A percentile compares a stretch with the other conserved stretches of the same genome.
phyloP scores from a whole-genome alignment of 2,329 filamentous ascomycete species.

The Fusarium praegraminearum region DNA sequence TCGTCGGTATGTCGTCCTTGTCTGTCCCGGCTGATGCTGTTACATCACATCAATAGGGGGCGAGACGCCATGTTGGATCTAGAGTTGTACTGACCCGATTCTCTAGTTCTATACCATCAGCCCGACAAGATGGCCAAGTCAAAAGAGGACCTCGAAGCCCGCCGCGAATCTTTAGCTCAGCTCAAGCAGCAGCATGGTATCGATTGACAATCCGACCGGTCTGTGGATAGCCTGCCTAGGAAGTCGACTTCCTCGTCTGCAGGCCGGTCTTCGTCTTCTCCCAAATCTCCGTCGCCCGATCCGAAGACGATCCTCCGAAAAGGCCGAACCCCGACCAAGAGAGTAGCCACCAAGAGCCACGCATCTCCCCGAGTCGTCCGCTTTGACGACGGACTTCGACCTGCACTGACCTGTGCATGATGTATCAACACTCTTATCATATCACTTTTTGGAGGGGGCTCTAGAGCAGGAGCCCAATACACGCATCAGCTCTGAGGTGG shows the following conservation, averaged over 20 bases:
- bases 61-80: background rate
- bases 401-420: conserved; percentile 56
- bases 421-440: conserved; percentile 35
- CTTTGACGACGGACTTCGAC: conserved; percentile 57
- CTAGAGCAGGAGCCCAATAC: conserved; percentile 24
- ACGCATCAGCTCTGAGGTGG: conserved; percentile 41
- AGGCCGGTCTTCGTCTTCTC: conserved; percentile 70
- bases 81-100: conserved; percentile 26
- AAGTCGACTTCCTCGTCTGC: conserved; percentile 63
- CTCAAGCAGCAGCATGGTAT: conserved; percentile 98
- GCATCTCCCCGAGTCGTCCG: conserved; percentile 56
- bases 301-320: conserved; percentile 60
- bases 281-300: conserved; percentile 55
- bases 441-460: conserved; percentile 40
- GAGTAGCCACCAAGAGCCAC: conserved; percentile 53
- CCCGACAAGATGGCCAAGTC: conserved; percentile 79
- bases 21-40: background rate
- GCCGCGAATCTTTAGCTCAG: conserved; percentile 97
- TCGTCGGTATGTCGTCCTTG: conserved; percentile 80
- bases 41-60: background rate
- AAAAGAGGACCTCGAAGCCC: conserved; percentile 92
- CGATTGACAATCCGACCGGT: conserved; percentile 90
- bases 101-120: conserved; percentile 71
- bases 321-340: conserved; percentile 54
- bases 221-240: conserved; percentile 64